Base-by-base conservation (phyloP, 2,329 filamentous ascomycete genomes). In the Ceratocystis papillata region DNA sequence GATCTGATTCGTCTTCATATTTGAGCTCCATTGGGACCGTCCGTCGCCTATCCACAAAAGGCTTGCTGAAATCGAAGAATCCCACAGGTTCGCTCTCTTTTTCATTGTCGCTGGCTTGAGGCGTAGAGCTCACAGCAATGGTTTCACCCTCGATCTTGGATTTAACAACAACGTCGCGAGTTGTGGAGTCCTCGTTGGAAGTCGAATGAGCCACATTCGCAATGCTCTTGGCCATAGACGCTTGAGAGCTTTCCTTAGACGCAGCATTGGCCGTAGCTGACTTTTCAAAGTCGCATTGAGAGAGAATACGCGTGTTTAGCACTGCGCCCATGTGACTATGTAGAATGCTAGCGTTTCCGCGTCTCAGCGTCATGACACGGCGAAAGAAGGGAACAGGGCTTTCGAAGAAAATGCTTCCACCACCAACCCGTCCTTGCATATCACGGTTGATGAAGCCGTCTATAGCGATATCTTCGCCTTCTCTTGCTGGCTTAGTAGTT, bases 261-360 rank as follows among this genome's bases (percentile, higher is more conserved):
- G 2, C 33, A 37, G 33, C 7, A 37, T 8, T 37, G 33, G 8
- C 7, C 8, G 33, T 8, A 37, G 8, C 33, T 37, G 8, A 2
- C 2, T 59, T 28, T 10, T 48, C 10, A 3, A 75, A 74, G 6
- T 73, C 69, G 0, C 41, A 37, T 28, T 70, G 62, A 0, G 59
- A 41, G 22, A 76, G 46, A 0, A 73, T 53, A 5, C 72, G 68
- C 0, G 75, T 75, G 8, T 75, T 71, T 2, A 79, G 64, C 1
- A 79, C 69, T 25, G 69, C 74, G 0, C 77, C 78, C 66, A 77
- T 69, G 28, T 80, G 77, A 0, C 78, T 79, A 69, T 76, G 77
- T 5, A 73, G 72, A 10, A 79, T 78, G 0, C 67, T 68, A 8
- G 74, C 70, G 5, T 77, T 73, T 15, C 78, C 72, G 2, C 73